Percentiles rank a stretch among this genome's conserved stretches.
These are phyloP conservation scores for Thermomucor indicae-seudaticae DNA, from an alignment of 371 early-diverging fungal species.

Conservation along the genomic window DNA sequence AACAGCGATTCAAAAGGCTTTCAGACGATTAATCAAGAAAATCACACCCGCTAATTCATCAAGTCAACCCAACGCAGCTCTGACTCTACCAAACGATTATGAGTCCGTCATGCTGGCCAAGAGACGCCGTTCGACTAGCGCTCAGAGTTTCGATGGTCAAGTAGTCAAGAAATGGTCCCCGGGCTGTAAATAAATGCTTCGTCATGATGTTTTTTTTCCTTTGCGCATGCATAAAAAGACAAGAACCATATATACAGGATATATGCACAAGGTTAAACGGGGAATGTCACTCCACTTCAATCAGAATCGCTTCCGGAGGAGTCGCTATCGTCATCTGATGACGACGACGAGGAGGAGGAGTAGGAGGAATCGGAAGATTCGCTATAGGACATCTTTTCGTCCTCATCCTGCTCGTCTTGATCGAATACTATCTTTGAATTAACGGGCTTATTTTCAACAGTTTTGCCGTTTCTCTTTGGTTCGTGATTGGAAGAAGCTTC, in stretches of 20 bases:
- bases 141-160: conserved; percentile 2
- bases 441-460: too few relatives aligned
- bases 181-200: not conserved
- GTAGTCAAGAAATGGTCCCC: conserved; percentile 16
- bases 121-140: conserved; percentile 12
- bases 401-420: too few relatives aligned
- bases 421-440: too few relatives aligned
- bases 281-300: too few relatives aligned
- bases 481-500: too few relatives aligned
- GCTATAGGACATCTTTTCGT: too few relatives aligned
- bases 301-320: too few relatives aligned
- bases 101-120: conserved; percentile 7
- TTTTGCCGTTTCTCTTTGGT: too few relatives aligned
- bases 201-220: not conserved
- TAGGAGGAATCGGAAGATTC: too few relatives aligned
- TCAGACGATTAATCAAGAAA: conserved; percentile 26
- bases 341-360: too few relatives aligned
- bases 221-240: not conserved
- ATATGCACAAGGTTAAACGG: not conserved
- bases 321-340: too few relatives aligned
- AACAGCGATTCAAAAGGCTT: conserved; percentile 52
- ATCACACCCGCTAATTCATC: conserved; percentile 4
- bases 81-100: conserved; percentile 16
- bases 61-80: conserved; percentile 13
- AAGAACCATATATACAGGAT: not conserved